These are phyloP conservation scores for Haemoproteus tartakovskyi DNA, from an alignment of 169 alveolate genomes.

Conservation along the genomic window DNA sequence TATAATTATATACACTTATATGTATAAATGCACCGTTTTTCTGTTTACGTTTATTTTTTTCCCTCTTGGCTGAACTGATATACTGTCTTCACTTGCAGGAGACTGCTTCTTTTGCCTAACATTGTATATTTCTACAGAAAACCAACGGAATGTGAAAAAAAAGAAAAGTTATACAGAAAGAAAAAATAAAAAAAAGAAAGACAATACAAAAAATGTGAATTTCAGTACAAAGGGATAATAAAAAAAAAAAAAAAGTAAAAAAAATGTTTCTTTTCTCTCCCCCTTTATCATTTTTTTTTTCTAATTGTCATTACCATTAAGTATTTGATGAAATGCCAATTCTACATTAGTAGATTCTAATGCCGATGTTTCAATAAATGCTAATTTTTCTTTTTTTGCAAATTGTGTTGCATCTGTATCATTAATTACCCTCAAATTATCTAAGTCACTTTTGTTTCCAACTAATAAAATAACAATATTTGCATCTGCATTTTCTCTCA, in stretches of 20 bases:
- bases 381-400: conserved; percentile 88
- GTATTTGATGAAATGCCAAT: conserved; percentile 83
- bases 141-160: background rate
- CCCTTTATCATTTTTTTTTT: background rate
- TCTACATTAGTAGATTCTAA: conserved; percentile 94
- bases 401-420: conserved; percentile 90
- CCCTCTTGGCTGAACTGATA: conserved; percentile 63
- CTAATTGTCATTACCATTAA: conserved; percentile 34
- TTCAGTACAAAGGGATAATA: background rate
- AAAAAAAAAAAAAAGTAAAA: background rate
- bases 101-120: conserved; percentile 62
- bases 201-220: background rate
- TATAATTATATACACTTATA: background rate
- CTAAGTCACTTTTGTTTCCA: conserved; percentile 97
- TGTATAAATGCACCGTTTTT: background rate
- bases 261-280: background rate
- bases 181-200: background rate
- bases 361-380: conserved; percentile 96
- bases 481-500: conserved; percentile 95
- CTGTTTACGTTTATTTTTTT: conserved; percentile 43
- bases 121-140: conserved; percentile 35
- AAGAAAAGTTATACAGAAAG: background rate
- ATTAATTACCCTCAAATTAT: conserved; percentile 84
- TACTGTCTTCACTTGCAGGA: conserved; percentile 49
- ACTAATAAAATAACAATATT: conserved; percentile 93